Evolutionary conservation across 1,139 yeast genomes (phyloP).

Genomic region (Geotrichum phurueaensis): DNA sequence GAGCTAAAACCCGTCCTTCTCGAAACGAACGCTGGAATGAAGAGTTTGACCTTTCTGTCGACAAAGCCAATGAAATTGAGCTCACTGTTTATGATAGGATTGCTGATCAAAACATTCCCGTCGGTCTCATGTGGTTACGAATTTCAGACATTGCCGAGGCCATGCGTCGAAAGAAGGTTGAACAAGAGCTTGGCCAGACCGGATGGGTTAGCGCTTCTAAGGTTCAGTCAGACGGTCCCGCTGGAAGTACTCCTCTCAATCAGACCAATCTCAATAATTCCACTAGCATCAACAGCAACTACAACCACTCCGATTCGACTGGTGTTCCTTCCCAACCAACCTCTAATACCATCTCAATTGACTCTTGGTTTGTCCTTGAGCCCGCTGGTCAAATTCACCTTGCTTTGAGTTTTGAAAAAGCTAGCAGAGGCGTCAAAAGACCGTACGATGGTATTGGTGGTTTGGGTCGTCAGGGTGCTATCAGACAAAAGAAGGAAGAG

Average conservation of each 20-base stretch:
- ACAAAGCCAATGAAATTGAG: conserved; percentile 87
- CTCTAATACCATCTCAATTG: conserved; percentile 35
- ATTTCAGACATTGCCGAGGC: conserved; percentile 91
- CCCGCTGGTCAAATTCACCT: conserved; percentile 88
- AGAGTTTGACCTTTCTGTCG: conserved; percentile 71
- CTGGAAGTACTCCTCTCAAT: neutral
- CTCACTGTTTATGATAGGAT: conserved; percentile 77
- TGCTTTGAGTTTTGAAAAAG: conserved; percentile 71
- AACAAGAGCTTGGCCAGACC: conserved; percentile 53
- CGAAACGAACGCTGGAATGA: conserved; percentile 83
- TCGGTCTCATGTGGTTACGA: conserved; percentile 86
- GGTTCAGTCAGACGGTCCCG: conserved; percentile 33
- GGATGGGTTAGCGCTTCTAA: conserved; percentile 81
- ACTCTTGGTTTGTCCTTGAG: conserved; percentile 88
- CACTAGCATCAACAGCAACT: neutral
- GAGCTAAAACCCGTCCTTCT: conserved; percentile 68
- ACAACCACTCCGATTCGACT: neutral
- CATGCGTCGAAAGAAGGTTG: conserved; percentile 82
- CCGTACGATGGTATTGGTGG: conserved; percentile 52
- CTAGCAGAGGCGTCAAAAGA: conserved; percentile 43
- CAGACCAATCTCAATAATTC: neutral
- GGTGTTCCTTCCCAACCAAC: neutral
- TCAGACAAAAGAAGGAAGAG: conserved; percentile 90
- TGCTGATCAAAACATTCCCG: conserved; percentile 66
- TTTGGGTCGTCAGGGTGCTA: conserved; percentile 97